Base-by-base conservation (phyloP, 768 basidiomycete species). In the Holtermannia corniformis region DNA sequence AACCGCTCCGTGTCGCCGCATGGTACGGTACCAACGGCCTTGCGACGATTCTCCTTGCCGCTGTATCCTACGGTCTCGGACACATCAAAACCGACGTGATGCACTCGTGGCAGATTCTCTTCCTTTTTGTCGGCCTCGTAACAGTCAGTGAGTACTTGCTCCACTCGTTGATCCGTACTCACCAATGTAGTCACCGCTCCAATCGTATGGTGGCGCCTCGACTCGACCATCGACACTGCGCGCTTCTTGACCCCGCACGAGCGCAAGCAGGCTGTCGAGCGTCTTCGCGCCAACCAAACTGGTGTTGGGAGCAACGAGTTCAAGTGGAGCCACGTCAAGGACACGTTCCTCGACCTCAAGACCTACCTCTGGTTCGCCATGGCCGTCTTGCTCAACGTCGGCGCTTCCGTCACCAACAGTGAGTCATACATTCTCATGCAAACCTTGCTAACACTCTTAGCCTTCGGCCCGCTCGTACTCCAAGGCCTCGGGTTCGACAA, bases 21-120 rank as follows among this genome's bases (percentile, higher is more conserved):
- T 63, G 65, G 67, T 70, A 70, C 56, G 59, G 59, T 19, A 67
- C 62, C 37, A 65, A 65, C 51, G 68, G 68, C 51, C 49, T 67
- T 27, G 63, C 66, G 27, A 68, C 64, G 44, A 63, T 71, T 25
- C 42, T 67, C 23, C 64, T 61, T 5, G 56, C 60, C 26, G n/a
- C 66, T 44, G 24, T 70, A 20, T 59, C 64, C 3, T 70, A 50
- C 27, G 68, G 60, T 23, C 54, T 71, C 21, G 64, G 67, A 32
- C 67, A 68, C 57, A 57, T 69, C 51, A 58, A 64, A 24, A 49
- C 49, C 21, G 42, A 28, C 4, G 46, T 48, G 43, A 50, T 69
- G 37, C 49, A 58, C 20, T 50, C 59, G 13, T 71, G 66, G 65
- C 66, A 72, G 44, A 24, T 60, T 22, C 58, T 72, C 52, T 72